A percentile compares a stretch with the other conserved stretches of the same genome.
Conservation (phyloP, 176 grass and related monocot genomes). For the Saccharum spontaneum region DNA sequence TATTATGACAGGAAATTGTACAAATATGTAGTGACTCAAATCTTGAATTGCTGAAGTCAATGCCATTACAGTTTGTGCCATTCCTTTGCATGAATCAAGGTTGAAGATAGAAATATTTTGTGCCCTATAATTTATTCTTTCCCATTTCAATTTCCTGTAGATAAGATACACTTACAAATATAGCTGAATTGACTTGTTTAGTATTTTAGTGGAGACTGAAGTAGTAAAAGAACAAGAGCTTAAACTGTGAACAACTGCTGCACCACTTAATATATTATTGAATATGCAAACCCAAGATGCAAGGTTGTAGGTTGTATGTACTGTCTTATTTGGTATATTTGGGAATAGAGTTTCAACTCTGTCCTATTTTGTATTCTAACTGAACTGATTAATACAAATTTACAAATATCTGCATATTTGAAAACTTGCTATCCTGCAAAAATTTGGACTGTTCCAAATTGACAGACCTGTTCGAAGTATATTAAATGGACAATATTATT, state of each 20-base stretch:
- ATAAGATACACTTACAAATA: background rate
- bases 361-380: constrained; percentile 1
- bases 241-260: background rate
- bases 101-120: background rate
- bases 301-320: background rate
- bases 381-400: background rate
- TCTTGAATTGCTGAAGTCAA: background rate
- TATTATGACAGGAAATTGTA: background rate
- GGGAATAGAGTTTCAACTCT: background rate
- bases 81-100: background rate
- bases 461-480: background rate
- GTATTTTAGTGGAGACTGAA: background rate
- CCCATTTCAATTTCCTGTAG: background rate
- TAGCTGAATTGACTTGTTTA: background rate
- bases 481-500: background rate
- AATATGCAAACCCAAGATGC: background rate
- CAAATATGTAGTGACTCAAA: background rate
- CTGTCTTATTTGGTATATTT: background rate
- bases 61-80: background rate
- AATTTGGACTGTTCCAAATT: background rate
- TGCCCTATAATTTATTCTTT: background rate
- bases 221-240: background rate
- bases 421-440: background rate
- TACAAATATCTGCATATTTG: constrained; percentile 6
- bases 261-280: background rate